Conservation (phyloP, 2,329 filamentous ascomycete genomes). For the Cryphonectria radicalis region DNA sequence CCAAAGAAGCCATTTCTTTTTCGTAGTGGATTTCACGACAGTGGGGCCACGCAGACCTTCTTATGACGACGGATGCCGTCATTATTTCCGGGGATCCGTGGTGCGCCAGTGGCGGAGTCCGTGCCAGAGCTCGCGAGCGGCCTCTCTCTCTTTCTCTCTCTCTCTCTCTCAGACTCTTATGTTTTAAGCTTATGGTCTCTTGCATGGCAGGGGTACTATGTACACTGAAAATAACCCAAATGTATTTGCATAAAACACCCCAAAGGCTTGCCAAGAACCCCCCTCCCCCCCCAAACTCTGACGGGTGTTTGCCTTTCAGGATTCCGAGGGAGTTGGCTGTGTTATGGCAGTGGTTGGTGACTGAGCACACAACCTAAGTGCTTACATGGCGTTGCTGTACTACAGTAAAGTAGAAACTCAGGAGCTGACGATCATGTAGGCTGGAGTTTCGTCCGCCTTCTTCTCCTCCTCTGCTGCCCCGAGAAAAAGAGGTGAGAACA, state of each 20-base stretch:
- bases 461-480: neutral
- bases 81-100: slow-evolving; percentile 9
- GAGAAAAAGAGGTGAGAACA: neutral
- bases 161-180: neutral
- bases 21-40: slow-evolving; percentile 1
- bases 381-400: neutral
- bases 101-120: slow-evolving; percentile 12
- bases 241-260: neutral
- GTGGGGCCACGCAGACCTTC: neutral
- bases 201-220: neutral
- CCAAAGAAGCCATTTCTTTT: neutral
- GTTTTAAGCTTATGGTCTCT: neutral
- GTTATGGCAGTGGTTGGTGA: neutral
- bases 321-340: neutral
- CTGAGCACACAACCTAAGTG: neutral
- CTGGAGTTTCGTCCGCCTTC: neutral
- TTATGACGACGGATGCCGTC: slow-evolving; percentile 14
- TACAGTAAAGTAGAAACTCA: neutral
- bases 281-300: neutral
- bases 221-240: neutral
- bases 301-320: neutral
- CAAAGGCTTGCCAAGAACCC: neutral
- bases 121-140: neutral
- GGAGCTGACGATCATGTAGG: neutral
- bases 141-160: neutral